These are phyloP conservation scores for Gossypium trilobum DNA, from an alignment of 441 rosid genomes.

Conservation along the genomic window DNA sequence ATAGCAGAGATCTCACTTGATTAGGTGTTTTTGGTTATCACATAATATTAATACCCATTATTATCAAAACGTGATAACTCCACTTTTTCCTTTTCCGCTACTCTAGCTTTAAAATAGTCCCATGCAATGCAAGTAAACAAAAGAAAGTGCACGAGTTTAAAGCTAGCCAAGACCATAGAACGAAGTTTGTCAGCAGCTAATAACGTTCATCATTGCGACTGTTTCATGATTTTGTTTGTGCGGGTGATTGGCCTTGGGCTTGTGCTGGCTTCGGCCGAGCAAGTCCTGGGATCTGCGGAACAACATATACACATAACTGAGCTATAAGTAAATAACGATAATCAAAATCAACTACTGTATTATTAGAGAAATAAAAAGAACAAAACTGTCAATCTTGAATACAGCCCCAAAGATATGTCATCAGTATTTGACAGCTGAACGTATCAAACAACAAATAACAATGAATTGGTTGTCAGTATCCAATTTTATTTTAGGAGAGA, in stretches of 20 bases:
- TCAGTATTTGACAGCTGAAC: neutral
- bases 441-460: neutral
- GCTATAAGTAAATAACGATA: neutral
- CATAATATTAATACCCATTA: neutral
- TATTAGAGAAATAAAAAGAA: neutral
- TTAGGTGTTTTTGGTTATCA: neutral
- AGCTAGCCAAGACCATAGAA: neutral
- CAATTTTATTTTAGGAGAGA: neutral
- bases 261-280: neutral
- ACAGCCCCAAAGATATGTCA: neutral
- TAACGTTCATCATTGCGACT: neutral
- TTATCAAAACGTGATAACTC: neutral
- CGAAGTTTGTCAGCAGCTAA: neutral
- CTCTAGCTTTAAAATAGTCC: neutral
- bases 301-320: neutral
- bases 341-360: neutral
- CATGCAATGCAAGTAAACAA: neutral
- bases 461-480: neutral
- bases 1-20: neutral
- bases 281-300: neutral
- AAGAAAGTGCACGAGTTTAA: neutral
- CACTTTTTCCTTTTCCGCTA: neutral
- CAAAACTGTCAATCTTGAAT: neutral
- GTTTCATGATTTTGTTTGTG: neutral
- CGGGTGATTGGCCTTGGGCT: neutral